phyloP scores from a whole-genome alignment of 345 rosid genomes.

The Rhizophora apiculata region DNA sequence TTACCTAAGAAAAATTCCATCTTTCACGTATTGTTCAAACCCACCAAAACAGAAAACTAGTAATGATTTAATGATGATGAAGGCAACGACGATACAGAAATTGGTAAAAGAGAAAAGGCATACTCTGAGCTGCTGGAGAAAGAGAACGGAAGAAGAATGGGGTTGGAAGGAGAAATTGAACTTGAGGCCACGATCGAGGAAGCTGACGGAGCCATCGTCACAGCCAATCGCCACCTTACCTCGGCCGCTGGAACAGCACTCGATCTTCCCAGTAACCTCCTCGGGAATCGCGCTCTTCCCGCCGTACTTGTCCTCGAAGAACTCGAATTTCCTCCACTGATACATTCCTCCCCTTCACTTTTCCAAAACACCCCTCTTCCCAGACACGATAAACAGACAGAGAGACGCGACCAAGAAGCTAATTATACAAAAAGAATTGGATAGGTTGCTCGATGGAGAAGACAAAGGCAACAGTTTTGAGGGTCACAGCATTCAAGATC shows the following conservation, averaged over 20 bases:
- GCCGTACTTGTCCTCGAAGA: constrained; percentile 95
- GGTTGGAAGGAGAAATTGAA: constrained; percentile 84
- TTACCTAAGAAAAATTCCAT: too few relatives aligned
- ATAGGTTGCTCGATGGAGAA: too few relatives aligned
- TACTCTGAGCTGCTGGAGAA: constrained; percentile 96
- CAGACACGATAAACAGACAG: too few relatives aligned
- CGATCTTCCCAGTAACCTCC: constrained; percentile 64
- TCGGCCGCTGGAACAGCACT: constrained; percentile 93
- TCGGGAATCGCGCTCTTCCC: constrained; percentile 75
- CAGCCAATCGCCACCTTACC: constrained; percentile 91
- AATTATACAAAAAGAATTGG: too few relatives aligned
- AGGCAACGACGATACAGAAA: not conserved
- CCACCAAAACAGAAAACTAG: too few relatives aligned
- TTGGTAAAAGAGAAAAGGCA: not conserved
- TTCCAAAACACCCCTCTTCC: too few relatives aligned
- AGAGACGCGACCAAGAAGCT: too few relatives aligned
- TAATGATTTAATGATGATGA: too few relatives aligned
- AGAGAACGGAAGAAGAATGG: constrained; percentile 74
- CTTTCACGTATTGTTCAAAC: too few relatives aligned
- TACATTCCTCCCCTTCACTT: constrained; percentile 40
- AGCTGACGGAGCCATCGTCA: constrained; percentile 72
- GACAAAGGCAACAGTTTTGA: too few relatives aligned
- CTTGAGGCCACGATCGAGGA: constrained; percentile 94
- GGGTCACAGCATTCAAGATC: too few relatives aligned
- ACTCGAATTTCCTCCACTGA: constrained; percentile 96